Base-by-base conservation (phyloP, 495 filamentous ascomycete genomes). In the Xylaria cubensis region DNA sequence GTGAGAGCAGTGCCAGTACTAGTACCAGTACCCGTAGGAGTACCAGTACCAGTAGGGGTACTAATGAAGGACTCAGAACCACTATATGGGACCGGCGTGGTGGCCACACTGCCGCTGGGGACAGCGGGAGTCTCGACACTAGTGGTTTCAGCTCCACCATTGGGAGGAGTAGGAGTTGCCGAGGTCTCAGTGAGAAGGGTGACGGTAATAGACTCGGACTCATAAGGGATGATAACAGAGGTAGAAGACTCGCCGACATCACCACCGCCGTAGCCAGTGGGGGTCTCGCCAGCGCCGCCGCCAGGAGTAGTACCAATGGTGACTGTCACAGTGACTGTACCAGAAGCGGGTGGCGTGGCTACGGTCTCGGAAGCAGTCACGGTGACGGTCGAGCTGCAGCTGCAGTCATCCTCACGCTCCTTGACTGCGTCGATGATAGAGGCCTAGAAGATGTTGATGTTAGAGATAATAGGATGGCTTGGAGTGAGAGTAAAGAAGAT, bases 301-400 rank as follows among this genome's bases (percentile, higher is more conserved):
- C 26, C 55, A 48, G 70, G 7, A 56, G 56, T 5, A 26, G 71
- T 50, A 9, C 21, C 26, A 7, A 68, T 13, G 65, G 55, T 68
- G 41, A 73, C 71, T 9, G 56, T 64, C 21, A 73, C 64, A 21
- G 71, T 72, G 63, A 58, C 48, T 7, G 63, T 72, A 21, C 51
- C 39, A 7, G 39, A 58, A 59, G 15, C 44, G 41, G n/a, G n/a
- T 26, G 61, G 61, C 15, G 34, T 64, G 5, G 24, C 21, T n/a
- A 32, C 48, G 51, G 66, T 66, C 39, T 50, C 74, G 48, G 75
- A 42, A 12, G 67, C 41, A 65, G 65, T 69, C 39, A 69, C 69
- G 0, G 77, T 77, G 63, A 75, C 64, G 26, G 73, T 74, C 36
- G 72, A 55, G 42, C 41, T 56, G 67, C 77, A 79, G 68, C 74